Conservation (phyloP, 2,329 filamentous ascomycete species). For the Zymoseptoria tritici region DNA sequence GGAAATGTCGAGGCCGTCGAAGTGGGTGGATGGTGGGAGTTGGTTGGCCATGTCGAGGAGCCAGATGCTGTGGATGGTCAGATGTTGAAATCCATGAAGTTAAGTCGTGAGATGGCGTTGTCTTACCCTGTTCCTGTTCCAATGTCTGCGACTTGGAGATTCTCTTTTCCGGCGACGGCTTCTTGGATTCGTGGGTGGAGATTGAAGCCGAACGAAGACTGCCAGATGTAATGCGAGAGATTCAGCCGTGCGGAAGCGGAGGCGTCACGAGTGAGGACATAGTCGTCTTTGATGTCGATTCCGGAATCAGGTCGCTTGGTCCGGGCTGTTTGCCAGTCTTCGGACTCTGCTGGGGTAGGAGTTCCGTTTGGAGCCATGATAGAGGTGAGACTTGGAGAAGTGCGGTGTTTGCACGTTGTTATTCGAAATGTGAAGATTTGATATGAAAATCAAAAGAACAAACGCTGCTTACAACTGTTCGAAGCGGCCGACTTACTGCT, state of each 20-base stretch:
- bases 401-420: not conserved
- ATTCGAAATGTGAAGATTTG: no score
- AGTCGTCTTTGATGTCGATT: constrained; percentile 15
- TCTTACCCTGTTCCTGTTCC: constrained; percentile 16
- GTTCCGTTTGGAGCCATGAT: not conserved
- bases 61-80: constrained; percentile 10
- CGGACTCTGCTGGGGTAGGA: not conserved
- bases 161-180: constrained; percentile 9
- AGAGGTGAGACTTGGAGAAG: not conserved
- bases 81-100: not conserved
- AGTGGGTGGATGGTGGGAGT: constrained; percentile 9
- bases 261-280: constrained; percentile 17
- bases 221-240: constrained; percentile 19
- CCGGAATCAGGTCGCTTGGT: constrained; percentile 12
- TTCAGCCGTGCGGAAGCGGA: constrained; percentile 16
- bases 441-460: no score
- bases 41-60: constrained; percentile 16
- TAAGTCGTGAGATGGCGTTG: not conserved
- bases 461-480: no score
- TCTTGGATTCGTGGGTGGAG: constrained; percentile 14
- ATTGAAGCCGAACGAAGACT: constrained; percentile 18
- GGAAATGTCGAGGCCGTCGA: constrained; percentile 23
- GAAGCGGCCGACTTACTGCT: no score
- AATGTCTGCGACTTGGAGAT: constrained; percentile 13
- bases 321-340: constrained; percentile 1